Conservation (phyloP, 1,139 yeast species). For the Tardiomyces digboiensis region DNA sequence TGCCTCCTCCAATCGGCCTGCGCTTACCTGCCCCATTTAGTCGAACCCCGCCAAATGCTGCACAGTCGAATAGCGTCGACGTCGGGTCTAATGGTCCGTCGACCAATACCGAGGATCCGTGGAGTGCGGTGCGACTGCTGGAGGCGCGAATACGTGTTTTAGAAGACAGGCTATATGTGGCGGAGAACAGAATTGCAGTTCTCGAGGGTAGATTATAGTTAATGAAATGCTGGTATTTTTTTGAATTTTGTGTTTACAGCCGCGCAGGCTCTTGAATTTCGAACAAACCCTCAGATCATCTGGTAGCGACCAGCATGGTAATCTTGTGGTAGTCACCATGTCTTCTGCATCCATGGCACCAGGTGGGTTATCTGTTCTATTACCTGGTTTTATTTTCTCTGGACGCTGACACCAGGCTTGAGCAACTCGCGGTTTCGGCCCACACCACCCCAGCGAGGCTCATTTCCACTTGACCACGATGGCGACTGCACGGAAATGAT, state of each 20-base stretch:
- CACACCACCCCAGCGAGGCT: conserved; percentile 93
- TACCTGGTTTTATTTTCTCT: neutral
- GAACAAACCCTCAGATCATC: neutral
- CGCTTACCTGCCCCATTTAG: neutral
- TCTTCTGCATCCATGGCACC: neutral
- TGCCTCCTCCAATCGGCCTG: neutral
- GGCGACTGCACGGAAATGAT: conserved; percentile 73
- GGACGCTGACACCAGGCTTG: conserved; percentile 11
- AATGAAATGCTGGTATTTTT: neutral
- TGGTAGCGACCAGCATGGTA: neutral
- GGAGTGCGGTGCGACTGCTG: conserved; percentile 13
- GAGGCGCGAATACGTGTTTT: conserved; percentile 22
- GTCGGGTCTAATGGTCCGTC: neutral
- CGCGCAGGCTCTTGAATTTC: neutral
- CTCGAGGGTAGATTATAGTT: conserved; percentile 11
- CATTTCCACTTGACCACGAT: conserved; percentile 90
- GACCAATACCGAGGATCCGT: conserved; percentile 1
- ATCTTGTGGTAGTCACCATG: too few species aligned
- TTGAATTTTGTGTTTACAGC: neutral
- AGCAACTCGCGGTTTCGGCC: conserved; percentile 41
- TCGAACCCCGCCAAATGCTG: neutral
- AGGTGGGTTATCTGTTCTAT: neutral
- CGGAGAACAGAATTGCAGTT: conserved; percentile 22
- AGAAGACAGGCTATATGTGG: conserved; percentile 22
- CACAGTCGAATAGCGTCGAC: neutral